Percentiles rank a stretch among this genome's conserved stretches.
phyloP scores from a whole-genome alignment of 257 asterid genomes.

The Scutellaria barbata region DNA sequence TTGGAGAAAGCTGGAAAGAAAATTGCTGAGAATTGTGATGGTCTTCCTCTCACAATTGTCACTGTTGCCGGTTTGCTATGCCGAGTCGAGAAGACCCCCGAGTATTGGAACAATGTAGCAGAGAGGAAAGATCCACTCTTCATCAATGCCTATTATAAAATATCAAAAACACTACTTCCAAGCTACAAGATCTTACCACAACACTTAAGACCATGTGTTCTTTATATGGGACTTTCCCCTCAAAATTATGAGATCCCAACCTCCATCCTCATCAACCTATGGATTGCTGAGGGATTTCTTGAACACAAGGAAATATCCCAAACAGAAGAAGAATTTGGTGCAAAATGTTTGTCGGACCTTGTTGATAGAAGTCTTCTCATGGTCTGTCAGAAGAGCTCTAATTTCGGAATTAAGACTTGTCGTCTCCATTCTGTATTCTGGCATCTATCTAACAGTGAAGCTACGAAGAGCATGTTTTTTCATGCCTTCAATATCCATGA shows the following conservation, averaged over 20 bases:
- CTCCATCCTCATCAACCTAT: constrained; percentile 7
- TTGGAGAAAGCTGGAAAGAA: constrained; percentile 8
- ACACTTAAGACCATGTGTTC: constrained; percentile 33
- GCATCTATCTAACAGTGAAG: constrained; percentile 14
- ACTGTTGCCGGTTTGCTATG: not conserved
- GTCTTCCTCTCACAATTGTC: constrained; percentile 37
- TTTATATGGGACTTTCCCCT: constrained; percentile 32
- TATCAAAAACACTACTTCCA: not conserved
- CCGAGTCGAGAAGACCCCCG: too few species aligned
- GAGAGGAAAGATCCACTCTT: too few species aligned
- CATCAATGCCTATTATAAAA: too few species aligned
- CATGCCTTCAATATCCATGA: not conserved
- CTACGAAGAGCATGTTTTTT: constrained; percentile 1
- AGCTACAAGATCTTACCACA: constrained; percentile 32
- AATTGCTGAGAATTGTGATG: constrained; percentile 29
- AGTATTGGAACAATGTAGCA: too few species aligned
- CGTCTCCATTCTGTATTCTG: constrained; percentile 17
- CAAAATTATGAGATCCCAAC: constrained; percentile 13
- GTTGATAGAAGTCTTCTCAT: not conserved
- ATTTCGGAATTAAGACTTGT: constrained; percentile 11
- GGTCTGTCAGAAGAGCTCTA: not conserved
- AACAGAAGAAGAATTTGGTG: too few species aligned
- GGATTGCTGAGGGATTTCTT: constrained; percentile 33
- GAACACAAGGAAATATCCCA: not conserved
- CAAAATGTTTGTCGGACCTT: not conserved